Percentiles rank a stretch among this genome's conserved stretches.
Evolutionary conservation across 495 filamentous ascomycete species (phyloP).

Genomic region (Penicillium salamii): DNA sequence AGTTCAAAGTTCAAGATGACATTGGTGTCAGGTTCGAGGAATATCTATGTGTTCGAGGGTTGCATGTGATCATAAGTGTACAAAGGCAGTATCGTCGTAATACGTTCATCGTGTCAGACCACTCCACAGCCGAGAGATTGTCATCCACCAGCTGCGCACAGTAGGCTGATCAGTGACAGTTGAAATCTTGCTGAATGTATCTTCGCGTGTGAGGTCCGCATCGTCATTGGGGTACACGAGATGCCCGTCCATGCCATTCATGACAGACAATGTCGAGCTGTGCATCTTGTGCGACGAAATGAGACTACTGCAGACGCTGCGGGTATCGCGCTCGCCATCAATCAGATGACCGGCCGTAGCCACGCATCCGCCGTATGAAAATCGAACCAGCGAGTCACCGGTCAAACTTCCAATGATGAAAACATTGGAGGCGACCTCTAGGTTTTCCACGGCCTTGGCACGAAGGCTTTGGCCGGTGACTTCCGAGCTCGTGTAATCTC

Average conservation of each 20-base stretch:
- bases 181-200: constrained; percentile 23
- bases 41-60: background rate
- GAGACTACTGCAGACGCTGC: constrained; percentile 16
- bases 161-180: constrained; percentile 7
- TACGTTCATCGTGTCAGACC: constrained; percentile 12
- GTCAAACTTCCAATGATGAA: constrained; percentile 63
- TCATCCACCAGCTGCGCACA: constrained; percentile 24
- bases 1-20: too few relatives aligned
- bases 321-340: constrained; percentile 9
- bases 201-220: constrained; percentile 16
- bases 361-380: constrained; percentile 60
- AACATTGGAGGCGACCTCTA: constrained; percentile 55
- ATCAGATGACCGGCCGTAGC: constrained; percentile 57
- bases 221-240: constrained; percentile 23
- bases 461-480: constrained; percentile 58
- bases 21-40: background rate
- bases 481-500: constrained; percentile 21
- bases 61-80: background rate
- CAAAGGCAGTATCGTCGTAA: background rate
- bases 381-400: constrained; percentile 63
- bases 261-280: constrained; percentile 28
- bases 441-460: constrained; percentile 47
- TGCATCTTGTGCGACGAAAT: constrained; percentile 16
- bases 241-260: constrained; percentile 45
- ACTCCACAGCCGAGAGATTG: constrained; percentile 21